These are phyloP conservation scores for Cyclotella choctawhatcheeana DNA, from an alignment of 108 stramenopile genomes.

Conservation along the genomic window DNA sequence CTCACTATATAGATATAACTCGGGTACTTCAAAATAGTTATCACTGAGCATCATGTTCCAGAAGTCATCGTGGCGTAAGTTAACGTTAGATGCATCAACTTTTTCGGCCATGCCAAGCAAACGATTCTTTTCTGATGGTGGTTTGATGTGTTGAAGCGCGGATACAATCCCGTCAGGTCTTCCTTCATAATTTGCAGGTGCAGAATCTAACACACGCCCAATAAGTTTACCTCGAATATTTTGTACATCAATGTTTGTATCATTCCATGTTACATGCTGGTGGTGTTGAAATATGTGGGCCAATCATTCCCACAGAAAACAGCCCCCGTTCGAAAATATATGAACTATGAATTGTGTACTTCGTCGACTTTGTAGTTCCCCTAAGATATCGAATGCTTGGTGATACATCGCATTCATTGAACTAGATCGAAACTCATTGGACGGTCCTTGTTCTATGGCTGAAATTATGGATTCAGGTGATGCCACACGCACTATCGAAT, in stretches of 20 bases:
- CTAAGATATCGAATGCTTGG: constrained; percentile 57
- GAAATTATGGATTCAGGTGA: constrained; percentile 58
- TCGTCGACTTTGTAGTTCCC: constrained; percentile 47
- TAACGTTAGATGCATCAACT: constrained; percentile 3
- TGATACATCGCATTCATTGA: constrained; percentile 50
- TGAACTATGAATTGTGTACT: constrained; percentile 60
- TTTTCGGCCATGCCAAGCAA: constrained; percentile 26
- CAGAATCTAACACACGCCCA: constrained; percentile 82
- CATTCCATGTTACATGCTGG: neutral
- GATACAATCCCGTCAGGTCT: constrained; percentile 19
- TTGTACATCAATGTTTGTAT: constrained; percentile 4
- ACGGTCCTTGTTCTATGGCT: constrained; percentile 29
- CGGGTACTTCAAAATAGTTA: constrained; percentile 48
- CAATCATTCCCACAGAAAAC: constrained; percentile 86
- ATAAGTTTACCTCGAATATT: constrained; percentile 35
- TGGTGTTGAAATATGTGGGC: constrained; percentile 45
- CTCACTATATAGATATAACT: constrained; percentile 74
- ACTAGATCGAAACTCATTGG: too few species aligned
- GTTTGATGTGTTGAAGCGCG: constrained; percentile 33
- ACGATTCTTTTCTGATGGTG: constrained; percentile 23
- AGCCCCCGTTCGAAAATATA: constrained; percentile 84
- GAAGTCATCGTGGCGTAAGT: constrained; percentile 53
- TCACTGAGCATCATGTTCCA: constrained; percentile 54
- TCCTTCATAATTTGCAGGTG: constrained; percentile 58
- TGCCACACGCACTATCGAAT: constrained; percentile 56